phyloP scores from a whole-genome alignment of 257 asterid species.

The Haberlea rhodopensis region DNA sequence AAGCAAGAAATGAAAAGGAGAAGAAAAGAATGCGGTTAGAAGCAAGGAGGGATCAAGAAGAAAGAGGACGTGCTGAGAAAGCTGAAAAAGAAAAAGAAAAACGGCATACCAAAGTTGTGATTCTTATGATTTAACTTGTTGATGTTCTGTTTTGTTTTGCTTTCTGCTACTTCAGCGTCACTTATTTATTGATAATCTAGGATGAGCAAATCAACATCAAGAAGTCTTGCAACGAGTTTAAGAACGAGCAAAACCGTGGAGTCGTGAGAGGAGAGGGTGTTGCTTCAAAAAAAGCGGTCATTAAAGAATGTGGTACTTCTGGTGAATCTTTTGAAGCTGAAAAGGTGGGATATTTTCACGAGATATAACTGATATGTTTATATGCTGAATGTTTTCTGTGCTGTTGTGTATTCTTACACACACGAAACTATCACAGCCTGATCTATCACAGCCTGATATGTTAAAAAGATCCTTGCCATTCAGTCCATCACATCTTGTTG shows the following conservation, averaged over 20 bases:
- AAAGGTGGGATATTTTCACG: constrained; percentile 42
- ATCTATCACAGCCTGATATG: no score
- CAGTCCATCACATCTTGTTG: background rate
- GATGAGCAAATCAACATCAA: constrained; percentile 43
- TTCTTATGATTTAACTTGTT: constrained; percentile 13
- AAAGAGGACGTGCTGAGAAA: constrained; percentile 48
- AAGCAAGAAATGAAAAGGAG: constrained; percentile 68
- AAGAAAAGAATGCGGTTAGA: constrained; percentile 70
- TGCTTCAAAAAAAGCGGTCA: constrained; percentile 40
- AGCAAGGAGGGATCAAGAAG: constrained; percentile 58
- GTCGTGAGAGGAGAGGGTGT: constrained; percentile 35
- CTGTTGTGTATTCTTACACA: background rate
- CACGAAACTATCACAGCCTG: background rate
- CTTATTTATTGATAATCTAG: constrained; percentile 40
- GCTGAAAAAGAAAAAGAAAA: constrained; percentile 52
- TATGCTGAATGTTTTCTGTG: background rate
- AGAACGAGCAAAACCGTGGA: constrained; percentile 37
- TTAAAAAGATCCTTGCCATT: background rate
- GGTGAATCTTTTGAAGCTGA: constrained; percentile 42
- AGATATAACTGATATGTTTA: background rate
- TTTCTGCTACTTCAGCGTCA: constrained; percentile 26
- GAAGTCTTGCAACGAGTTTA: constrained; percentile 38
- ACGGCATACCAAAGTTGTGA: constrained; percentile 41
- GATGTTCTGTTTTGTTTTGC: constrained; percentile 19
- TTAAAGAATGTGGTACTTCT: constrained; percentile 44